Base-by-base conservation (phyloP, 2,329 filamentous ascomycete species). In the Cladosporium oxysporum region DNA sequence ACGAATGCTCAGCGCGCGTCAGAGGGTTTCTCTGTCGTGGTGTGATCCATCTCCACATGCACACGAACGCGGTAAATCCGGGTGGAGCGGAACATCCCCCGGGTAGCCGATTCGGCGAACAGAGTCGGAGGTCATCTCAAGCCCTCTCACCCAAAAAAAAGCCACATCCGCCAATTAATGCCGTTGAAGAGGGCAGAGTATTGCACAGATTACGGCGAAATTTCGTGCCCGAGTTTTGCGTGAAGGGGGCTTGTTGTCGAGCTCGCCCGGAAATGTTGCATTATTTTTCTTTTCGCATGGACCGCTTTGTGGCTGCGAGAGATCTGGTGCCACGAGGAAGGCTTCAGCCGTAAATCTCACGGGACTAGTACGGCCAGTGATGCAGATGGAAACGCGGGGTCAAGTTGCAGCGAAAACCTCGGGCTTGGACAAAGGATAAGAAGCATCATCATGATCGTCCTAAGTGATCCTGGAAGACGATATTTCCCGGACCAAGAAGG, bases 291-390 rank as follows among this genome's bases (percentile, higher is more conserved):
- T 16, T 3, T 41, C 23, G 55, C 55, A 26, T 28, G n/a, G 55
- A 41, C 55, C 55, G 18, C 55, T 58, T 23, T 4, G 29, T 58
- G 55, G 55, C 55, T 41, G 33, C 55, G 7, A 58, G 21, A 57
- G 55, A 58, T 58, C 55, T 58, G 29, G 55, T 58, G 55, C 55
- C 55, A 58, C 55, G 55, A 58, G 55, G 55, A 8, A 47, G 31
- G 52, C 55, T 35, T 33, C 29, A 58, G 55, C 55, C 55, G 55
- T 41, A 58, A 41, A 58, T 58, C 33, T 58, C 55, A 58, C 55
- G 55, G 55, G 33, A 16, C 55, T 58, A 58, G 33, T 21, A 33
- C 28, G n/a, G 41, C 11, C 52, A 55, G 52, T 31, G 55, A 28
- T 58, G 55, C 29, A 58, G 55, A 41, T 33, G 33, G n/a, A 58